These are phyloP conservation scores for Coemansia sp. DNA, from an alignment of 192 early-diverging fungal species.

Conservation along the genomic window DNA sequence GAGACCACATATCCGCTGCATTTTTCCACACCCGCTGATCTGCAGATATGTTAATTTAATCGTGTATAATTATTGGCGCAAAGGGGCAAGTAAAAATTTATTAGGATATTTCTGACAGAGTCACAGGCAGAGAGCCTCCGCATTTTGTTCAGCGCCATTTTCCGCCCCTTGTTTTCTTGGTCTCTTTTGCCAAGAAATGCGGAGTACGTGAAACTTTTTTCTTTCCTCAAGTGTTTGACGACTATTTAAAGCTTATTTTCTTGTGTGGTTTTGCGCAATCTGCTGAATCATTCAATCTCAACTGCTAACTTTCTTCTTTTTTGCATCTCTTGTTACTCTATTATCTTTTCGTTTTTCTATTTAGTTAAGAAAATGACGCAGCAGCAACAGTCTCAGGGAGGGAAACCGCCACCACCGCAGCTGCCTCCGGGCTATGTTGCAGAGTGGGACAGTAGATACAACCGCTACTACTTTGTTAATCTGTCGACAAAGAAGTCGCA, in stretches of 20 bases:
- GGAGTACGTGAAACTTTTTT: not conserved
- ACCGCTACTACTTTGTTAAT: conserved; percentile 28
- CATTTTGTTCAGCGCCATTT: no score
- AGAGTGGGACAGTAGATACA: conserved; percentile 12
- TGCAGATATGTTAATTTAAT: no score
- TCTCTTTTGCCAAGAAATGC: not conserved
- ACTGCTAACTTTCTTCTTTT: not conserved
- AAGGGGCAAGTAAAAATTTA: not conserved
- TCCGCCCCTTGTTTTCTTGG: not conserved
- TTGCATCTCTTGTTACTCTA: not conserved
- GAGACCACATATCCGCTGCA: not conserved
- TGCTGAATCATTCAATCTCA: not conserved
- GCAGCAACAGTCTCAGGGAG: not conserved
- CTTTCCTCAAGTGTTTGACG: not conserved
- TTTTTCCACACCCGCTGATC: not conserved
- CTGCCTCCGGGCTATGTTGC: conserved; percentile 32
- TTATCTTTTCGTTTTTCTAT: not conserved
- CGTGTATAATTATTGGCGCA: not conserved
- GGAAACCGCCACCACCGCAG: not conserved
- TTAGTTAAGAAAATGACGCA: not conserved
- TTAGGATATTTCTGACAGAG: no score
- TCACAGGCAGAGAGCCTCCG: no score
- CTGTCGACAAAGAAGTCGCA: conserved; percentile 21
- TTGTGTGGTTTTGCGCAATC: not conserved
- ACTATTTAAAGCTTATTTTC: not conserved